These are phyloP conservation scores for Barnettozyma sp. DNA, from an alignment of 805 yeast species.

Conservation along the genomic window DNA sequence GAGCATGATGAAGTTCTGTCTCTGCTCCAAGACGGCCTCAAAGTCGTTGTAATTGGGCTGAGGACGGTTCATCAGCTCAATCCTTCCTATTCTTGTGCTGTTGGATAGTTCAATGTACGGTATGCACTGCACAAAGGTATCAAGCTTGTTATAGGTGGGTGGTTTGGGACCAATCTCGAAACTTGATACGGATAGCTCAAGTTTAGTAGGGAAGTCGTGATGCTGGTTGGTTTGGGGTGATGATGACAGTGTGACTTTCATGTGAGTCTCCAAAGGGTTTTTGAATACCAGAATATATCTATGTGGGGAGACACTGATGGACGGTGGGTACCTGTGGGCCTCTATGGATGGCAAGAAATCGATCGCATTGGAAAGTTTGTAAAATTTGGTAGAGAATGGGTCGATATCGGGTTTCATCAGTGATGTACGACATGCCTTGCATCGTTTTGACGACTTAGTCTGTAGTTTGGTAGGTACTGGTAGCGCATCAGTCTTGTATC, in stretches of 20 bases:
- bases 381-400: slow-evolving; percentile 22
- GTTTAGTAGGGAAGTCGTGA: slow-evolving; percentile 2
- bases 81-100: slow-evolving; percentile 24
- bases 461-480: slow-evolving; percentile 19
- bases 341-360: slow-evolving; percentile 20
- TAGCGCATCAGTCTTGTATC: background rate
- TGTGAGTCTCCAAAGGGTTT: slow-evolving; percentile 15
- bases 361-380: slow-evolving; percentile 24
- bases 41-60: slow-evolving; percentile 9
- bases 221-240: too few relatives aligned
- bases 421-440: slow-evolving; percentile 25
- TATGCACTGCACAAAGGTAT: slow-evolving; percentile 18
- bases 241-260: slow-evolving; percentile 14
- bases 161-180: slow-evolving; percentile 16
- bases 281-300: slow-evolving; percentile 11
- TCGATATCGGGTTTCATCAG: slow-evolving; percentile 25
- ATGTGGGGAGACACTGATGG: background rate
- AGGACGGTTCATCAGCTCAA: slow-evolving; percentile 26
- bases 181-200: slow-evolving; percentile 17
- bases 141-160: slow-evolving; percentile 16
- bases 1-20: slow-evolving; percentile 26
- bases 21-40: slow-evolving; percentile 16
- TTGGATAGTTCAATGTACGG: slow-evolving; percentile 28
- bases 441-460: slow-evolving; percentile 21
- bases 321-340: slow-evolving; percentile 6